phyloP scores from a whole-genome alignment of 495 filamentous ascomycete species.

The Neurospora sp. region DNA sequence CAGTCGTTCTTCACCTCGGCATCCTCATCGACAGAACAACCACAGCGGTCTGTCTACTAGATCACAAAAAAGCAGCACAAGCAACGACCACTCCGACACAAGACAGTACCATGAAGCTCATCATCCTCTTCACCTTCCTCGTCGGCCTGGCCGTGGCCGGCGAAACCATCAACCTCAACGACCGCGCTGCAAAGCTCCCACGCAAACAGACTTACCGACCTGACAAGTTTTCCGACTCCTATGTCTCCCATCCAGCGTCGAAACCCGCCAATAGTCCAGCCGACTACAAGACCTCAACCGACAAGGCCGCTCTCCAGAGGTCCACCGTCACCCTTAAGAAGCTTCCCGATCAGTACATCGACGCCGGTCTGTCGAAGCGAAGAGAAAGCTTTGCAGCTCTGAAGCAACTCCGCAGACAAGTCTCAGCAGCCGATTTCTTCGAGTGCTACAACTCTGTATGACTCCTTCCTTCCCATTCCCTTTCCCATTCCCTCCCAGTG shows the following conservation, averaged over 20 bases:
- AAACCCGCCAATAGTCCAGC: slow-evolving; percentile 11
- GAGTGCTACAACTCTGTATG: slow-evolving; percentile 31
- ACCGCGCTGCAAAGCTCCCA: slow-evolving; percentile 5
- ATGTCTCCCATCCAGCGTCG: slow-evolving; percentile 2
- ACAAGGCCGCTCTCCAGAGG: slow-evolving; percentile 13
- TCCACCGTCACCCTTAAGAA: slow-evolving; percentile 16
- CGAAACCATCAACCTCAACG: slow-evolving; percentile 10
- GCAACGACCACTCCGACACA: background rate
- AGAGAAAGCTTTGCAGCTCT: slow-evolving; percentile 12
- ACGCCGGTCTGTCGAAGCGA: slow-evolving; percentile 8
- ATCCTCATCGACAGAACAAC: background rate
- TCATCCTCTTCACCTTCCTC: slow-evolving; percentile 18
- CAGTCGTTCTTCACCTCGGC: background rate
- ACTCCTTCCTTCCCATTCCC: background rate
- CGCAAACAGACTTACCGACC: slow-evolving; percentile 10
- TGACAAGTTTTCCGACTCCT: background rate
- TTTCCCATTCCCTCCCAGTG: background rate
- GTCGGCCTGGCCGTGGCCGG: slow-evolving; percentile 17
- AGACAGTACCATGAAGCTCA: slow-evolving; percentile 25
- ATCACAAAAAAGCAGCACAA: background rate
- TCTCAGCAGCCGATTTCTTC: slow-evolving; percentile 22
- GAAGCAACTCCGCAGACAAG: slow-evolving; percentile 8
- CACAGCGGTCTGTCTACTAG: background rate
- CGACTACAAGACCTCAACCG: slow-evolving; percentile 15
- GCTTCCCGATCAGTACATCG: slow-evolving; percentile 13